Percentiles rank a stretch among this genome's conserved stretches.
Conservation (phyloP, 1,284 basidiomycete species). For the Sporisorium iseilematis-ciliati region DNA sequence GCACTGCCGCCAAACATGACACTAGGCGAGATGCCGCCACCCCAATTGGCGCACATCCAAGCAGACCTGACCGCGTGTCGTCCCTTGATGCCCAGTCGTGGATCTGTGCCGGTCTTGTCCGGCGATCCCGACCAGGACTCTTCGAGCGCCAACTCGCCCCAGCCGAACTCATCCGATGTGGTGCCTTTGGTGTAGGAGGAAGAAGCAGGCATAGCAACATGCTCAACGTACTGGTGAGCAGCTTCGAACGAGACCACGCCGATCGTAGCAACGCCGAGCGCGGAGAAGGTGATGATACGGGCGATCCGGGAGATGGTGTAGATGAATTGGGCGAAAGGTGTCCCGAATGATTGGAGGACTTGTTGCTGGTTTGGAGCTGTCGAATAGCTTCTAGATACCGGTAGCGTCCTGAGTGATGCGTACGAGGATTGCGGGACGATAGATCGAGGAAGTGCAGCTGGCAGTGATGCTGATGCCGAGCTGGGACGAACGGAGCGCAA, state of each 20-base stretch:
- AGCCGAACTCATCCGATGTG: constrained; percentile 39
- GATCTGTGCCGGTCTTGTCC: constrained; percentile 50
- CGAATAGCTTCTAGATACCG: constrained; percentile 28
- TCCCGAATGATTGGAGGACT: constrained; percentile 52
- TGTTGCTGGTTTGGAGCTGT: constrained; percentile 53
- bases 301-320: constrained; percentile 62
- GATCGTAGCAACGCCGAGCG: constrained; percentile 47
- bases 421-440: not conserved
- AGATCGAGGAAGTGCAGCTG: not conserved
- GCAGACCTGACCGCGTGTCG: constrained; percentile 63
- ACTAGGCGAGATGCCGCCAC: constrained; percentile 61
- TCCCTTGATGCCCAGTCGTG: constrained; percentile 59
- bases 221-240: constrained; percentile 66
- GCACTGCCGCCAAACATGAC: constrained; percentile 50
- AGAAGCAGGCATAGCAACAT: constrained; percentile 51
- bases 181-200: constrained; percentile 9
- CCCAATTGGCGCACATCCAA: constrained; percentile 66
- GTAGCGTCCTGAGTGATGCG: not conserved
- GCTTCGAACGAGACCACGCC: constrained; percentile 58
- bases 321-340: constrained; percentile 63
- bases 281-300: constrained; percentile 61
- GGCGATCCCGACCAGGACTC: constrained; percentile 49
- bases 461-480: not conserved
- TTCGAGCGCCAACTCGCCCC: constrained; percentile 41
- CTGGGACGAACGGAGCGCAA: not conserved